phyloP scores from a whole-genome alignment of 768 basidiomycete genomes.

The Termitomyces sp. region DNA sequence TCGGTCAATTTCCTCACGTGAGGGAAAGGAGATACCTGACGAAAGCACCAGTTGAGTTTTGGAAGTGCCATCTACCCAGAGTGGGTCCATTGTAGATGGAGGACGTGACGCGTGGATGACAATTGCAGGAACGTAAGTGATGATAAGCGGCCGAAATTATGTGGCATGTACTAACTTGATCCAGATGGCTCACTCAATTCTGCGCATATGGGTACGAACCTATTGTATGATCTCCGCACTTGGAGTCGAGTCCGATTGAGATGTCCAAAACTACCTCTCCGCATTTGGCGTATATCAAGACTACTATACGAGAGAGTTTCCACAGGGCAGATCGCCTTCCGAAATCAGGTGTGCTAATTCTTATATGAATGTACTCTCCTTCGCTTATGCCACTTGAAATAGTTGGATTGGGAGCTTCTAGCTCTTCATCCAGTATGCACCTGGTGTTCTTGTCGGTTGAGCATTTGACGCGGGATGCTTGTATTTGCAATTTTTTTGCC shows the following conservation, averaged over 20 bases:
- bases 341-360: slow-evolving; percentile 34
- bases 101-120: slow-evolving; percentile 41
- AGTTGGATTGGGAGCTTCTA: slow-evolving; percentile 53
- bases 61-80: neutral
- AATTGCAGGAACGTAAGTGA: slow-evolving; percentile 39
- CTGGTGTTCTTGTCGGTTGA: slow-evolving; percentile 36
- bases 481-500: slow-evolving; percentile 14
- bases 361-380: neutral
- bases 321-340: slow-evolving; percentile 36
- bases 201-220: slow-evolving; percentile 40
- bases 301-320: slow-evolving; percentile 38
- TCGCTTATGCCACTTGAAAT: neutral
- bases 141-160: neutral
- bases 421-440: slow-evolving; percentile 40
- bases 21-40: neutral
- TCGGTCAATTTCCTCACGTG: neutral
- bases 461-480: slow-evolving; percentile 50
- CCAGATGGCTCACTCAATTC: slow-evolving; percentile 41
- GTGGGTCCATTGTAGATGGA: slow-evolving; percentile 25
- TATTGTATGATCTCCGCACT: neutral
- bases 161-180: neutral
- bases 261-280: slow-evolving; percentile 36
- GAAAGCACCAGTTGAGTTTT: neutral
- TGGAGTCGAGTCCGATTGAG: slow-evolving; percentile 16
- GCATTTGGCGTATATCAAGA: slow-evolving; percentile 49